Evolutionary conservation across 2,329 filamentous ascomycete species (phyloP).

Genomic region (Arthrobotrys musiformis): DNA sequence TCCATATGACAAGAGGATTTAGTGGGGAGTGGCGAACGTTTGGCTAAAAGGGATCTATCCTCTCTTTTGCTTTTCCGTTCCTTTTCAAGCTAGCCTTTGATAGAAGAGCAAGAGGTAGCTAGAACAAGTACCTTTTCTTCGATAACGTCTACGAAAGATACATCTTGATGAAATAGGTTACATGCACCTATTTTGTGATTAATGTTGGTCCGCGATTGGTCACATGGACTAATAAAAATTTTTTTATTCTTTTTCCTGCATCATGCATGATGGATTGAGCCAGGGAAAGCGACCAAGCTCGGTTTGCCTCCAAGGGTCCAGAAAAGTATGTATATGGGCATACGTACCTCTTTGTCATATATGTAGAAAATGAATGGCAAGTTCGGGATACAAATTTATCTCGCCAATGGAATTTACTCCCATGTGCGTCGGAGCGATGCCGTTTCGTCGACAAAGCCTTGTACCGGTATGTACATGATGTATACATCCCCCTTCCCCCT

Average conservation of each 20-base stretch:
- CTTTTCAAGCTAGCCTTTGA: slow-evolving; percentile 2
- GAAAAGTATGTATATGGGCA: not conserved
- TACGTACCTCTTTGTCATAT: not conserved
- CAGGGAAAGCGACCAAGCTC: slow-evolving; percentile 39
- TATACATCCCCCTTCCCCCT: not conserved
- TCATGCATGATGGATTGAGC: slow-evolving; percentile 50
- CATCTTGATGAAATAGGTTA: slow-evolving; percentile 5
- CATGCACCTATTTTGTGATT: slow-evolving; percentile 30
- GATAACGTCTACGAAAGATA: slow-evolving; percentile 32
- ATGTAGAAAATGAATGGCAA: not conserved
- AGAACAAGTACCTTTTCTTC: slow-evolving; percentile 21
- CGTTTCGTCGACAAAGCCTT: slow-evolving; percentile 28
- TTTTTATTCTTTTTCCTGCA: slow-evolving; percentile 42
- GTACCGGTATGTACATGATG: too few relatives aligned
- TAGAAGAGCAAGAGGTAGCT: not conserved
- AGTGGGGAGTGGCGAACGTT: slow-evolving; percentile 50
- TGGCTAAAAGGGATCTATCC: not conserved
- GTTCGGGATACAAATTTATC: not conserved
- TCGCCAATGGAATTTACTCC: slow-evolving; percentile 26
- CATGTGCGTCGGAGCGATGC: slow-evolving; percentile 17
- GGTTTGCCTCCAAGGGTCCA: slow-evolving; percentile 42
- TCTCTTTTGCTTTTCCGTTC: not conserved
- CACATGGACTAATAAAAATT: slow-evolving; percentile 51
- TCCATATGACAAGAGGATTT: slow-evolving; percentile 49
- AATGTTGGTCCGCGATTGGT: slow-evolving; percentile 53